phyloP scores from a whole-genome alignment of 2,329 filamentous ascomycete species.

The Fusarium udum region DNA sequence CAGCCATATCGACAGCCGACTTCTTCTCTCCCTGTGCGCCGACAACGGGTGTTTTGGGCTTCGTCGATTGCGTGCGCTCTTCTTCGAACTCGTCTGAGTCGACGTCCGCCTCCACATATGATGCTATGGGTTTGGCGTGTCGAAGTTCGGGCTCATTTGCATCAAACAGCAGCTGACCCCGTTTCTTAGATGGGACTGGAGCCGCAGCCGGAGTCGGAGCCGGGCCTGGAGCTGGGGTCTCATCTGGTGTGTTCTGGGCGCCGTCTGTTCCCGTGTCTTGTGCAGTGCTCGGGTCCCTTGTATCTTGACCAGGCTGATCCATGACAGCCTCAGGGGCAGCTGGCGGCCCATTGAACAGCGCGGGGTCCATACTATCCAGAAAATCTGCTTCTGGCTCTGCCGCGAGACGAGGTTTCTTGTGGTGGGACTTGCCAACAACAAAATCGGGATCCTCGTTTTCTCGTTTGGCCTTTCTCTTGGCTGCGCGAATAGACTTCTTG shows the following conservation, averaged over 20 bases:
- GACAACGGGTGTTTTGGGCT: constrained; percentile 6
- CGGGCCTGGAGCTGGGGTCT: background rate
- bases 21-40: constrained; percentile 3
- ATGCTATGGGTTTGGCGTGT: constrained; percentile 61
- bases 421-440: constrained; percentile 52
- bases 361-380: constrained; percentile 61
- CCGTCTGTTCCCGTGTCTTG: background rate
- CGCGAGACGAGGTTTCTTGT: constrained; percentile 52
- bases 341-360: constrained; percentile 52
- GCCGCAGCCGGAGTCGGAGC: background rate
- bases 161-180: constrained; percentile 46
- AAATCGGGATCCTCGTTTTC: constrained; percentile 67
- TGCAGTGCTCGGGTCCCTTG: constrained; percentile 31
- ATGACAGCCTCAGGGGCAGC: constrained; percentile 31
- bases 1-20: constrained; percentile 53
- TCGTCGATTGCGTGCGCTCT: constrained; percentile 47
- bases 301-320: constrained; percentile 26
- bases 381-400: constrained; percentile 46
- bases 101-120: constrained; percentile 61
- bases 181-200: constrained; percentile 29
- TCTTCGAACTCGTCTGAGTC: constrained; percentile 55
- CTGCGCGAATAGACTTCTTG: constrained; percentile 63
- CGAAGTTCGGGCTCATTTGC: constrained; percentile 60
- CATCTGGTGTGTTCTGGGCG: constrained; percentile 21
- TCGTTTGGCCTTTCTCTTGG: constrained; percentile 62